Conservation (phyloP, 1,284 basidiomycete genomes). For the Retiboletus flavoniger region DNA sequence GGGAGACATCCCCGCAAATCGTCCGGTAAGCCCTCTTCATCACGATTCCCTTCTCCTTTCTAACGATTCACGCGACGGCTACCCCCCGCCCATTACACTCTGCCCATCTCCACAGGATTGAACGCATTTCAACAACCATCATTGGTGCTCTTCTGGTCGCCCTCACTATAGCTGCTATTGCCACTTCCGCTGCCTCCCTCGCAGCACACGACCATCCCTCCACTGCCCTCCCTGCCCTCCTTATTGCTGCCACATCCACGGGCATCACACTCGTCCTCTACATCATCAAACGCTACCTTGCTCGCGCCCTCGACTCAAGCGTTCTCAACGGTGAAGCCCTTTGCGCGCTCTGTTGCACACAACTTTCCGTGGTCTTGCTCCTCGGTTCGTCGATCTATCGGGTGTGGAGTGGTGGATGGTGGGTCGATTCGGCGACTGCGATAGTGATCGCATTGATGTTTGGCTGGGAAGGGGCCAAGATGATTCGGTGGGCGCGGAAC, state of each 20-base stretch:
- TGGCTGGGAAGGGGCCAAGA: constrained; percentile 43
- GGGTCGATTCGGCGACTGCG: constrained; percentile 45
- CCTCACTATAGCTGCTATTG: constrained; percentile 39
- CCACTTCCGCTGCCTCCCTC: constrained; percentile 38
- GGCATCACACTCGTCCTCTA: constrained; percentile 42
- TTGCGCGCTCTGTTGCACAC: constrained; percentile 36
- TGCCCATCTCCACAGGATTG: constrained; percentile 33
- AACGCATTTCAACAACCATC: constrained; percentile 36
- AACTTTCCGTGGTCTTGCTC: constrained; percentile 39
- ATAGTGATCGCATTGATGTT: constrained; percentile 42
- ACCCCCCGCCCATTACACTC: not conserved
- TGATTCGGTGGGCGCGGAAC: constrained; percentile 39
- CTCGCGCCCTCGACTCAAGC: constrained; percentile 43
- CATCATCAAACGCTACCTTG: constrained; percentile 45
- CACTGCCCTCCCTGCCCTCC: constrained; percentile 30
- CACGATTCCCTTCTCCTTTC: not conserved
- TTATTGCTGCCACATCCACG: constrained; percentile 43
- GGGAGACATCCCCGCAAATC: constrained; percentile 16
- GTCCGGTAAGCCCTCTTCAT: constrained; percentile 28
- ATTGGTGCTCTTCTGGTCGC: constrained; percentile 41
- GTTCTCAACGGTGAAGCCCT: constrained; percentile 44
- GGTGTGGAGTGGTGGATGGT: constrained; percentile 46
- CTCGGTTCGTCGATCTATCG: constrained; percentile 37
- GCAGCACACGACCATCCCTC: constrained; percentile 37
- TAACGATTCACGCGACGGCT: not conserved